Evolutionary conservation across 345 rosid species (phyloP).

Genomic region (Eucalyptus microcorys): DNA sequence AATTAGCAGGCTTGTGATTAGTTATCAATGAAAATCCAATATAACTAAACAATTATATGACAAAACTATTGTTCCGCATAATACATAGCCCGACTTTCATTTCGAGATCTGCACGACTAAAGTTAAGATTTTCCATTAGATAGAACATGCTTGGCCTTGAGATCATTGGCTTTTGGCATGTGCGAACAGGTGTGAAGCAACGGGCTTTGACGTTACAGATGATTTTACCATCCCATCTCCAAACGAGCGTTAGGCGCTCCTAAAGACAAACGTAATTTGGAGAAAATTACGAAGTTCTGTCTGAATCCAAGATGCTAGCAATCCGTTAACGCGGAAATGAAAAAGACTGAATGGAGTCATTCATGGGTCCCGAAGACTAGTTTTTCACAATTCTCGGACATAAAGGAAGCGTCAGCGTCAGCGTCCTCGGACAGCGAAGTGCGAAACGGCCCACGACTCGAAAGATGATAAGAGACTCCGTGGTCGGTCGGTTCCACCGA

Average conservation of each 20-base stretch:
- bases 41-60: background rate
- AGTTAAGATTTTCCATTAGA: background rate
- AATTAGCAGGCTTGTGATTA: background rate
- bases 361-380: background rate
- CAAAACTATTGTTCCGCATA: background rate
- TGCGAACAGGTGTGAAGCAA: background rate
- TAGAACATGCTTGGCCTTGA: background rate
- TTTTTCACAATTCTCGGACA: background rate
- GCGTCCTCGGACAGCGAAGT: background rate
- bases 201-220: background rate
- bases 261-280: background rate
- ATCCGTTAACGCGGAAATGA: background rate
- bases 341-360: background rate
- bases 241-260: background rate
- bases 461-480: background rate
- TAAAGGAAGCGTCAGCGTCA: background rate
- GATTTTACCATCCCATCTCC: background rate
- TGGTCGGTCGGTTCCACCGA: background rate
- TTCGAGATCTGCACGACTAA: background rate
- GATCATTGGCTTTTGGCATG: background rate
- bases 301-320: background rate
- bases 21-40: background rate
- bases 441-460: background rate
- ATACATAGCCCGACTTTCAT: background rate
- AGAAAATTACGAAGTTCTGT: rapidly evolving